These are phyloP conservation scores for Dothistroma pini DNA, from an alignment of 2,329 filamentous ascomycete genomes.

Conservation along the genomic window DNA sequence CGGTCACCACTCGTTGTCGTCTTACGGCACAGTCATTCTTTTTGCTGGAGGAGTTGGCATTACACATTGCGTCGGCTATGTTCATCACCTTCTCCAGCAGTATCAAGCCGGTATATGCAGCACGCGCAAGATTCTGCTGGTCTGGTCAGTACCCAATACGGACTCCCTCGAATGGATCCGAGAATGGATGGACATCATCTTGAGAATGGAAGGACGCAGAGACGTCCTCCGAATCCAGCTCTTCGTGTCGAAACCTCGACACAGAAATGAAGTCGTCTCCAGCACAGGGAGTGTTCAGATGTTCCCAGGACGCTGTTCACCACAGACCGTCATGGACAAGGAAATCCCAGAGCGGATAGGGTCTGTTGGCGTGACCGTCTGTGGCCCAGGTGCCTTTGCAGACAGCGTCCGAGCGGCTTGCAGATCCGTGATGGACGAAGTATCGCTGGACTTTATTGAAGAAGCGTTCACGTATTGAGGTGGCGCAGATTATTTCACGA, in stretches of 20 bases:
- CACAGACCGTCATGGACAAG: conserved; percentile 54
- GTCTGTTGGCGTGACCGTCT: conserved; percentile 58
- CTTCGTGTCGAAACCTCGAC: conserved; percentile 60
- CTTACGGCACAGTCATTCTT: conserved; percentile 73
- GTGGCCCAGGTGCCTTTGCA: conserved; percentile 60
- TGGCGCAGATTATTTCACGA: conserved; percentile 2
- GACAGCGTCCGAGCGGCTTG: conserved; percentile 58
- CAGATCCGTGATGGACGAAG: conserved; percentile 49
- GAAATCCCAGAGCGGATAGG: conserved; percentile 48
- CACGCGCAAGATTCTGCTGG: conserved; percentile 66
- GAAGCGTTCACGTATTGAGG: conserved; percentile 55
- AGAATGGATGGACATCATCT: conserved; percentile 62
- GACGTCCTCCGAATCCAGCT: conserved; percentile 59
- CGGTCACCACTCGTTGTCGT: conserved; percentile 65
- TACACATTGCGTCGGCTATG: conserved; percentile 72
- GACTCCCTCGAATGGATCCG: conserved; percentile 62
- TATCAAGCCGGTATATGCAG: conserved; percentile 67
- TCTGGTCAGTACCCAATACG: conserved; percentile 75
- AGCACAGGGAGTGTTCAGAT: conserved; percentile 59
- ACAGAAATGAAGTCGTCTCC: conserved; percentile 51
- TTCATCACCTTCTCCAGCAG: conserved; percentile 67
- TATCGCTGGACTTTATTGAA: conserved; percentile 59
- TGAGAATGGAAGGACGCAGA: conserved; percentile 56
- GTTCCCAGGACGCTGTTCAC: conserved; percentile 57
- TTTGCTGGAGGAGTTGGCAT: conserved; percentile 80